Evolutionary conservation across 2,329 filamentous ascomycete genomes (phyloP).

Genomic region (Fusarium buxicola): DNA sequence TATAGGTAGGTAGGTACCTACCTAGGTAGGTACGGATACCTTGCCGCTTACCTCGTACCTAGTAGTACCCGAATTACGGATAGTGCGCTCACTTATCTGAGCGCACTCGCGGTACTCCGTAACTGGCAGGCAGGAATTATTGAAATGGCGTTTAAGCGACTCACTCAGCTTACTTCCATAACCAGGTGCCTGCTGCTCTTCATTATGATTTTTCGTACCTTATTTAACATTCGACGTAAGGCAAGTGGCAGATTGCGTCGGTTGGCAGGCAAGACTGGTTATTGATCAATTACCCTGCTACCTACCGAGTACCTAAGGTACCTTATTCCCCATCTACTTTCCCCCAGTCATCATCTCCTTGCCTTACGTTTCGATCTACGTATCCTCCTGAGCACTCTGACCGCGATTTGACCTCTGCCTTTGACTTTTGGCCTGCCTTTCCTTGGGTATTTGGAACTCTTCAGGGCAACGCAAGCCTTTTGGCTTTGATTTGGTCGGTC

Average conservation of each 20-base stretch:
- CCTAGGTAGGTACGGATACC: background rate
- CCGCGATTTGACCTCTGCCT: background rate
- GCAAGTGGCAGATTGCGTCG: background rate
- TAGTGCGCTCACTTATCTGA: too few relatives aligned
- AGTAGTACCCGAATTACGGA: too few relatives aligned
- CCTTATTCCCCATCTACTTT: background rate
- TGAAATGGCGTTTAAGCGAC: too few relatives aligned
- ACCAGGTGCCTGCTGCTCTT: background rate
- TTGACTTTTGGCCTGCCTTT: background rate
- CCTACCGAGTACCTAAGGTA: background rate
- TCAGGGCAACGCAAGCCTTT: background rate
- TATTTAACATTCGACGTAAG: too few relatives aligned
- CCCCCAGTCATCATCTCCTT: background rate
- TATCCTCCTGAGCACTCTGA: background rate
- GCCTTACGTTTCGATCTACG: background rate
- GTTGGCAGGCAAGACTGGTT: background rate
- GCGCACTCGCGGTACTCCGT: too few relatives aligned
- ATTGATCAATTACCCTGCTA: constrained; percentile 7
- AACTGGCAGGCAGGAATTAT: too few relatives aligned
- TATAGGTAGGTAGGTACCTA: background rate
- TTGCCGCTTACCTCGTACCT: too few relatives aligned
- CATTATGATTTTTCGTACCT: background rate
- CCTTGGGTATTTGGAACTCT: constrained; percentile 8
- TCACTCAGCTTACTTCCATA: too few relatives aligned
- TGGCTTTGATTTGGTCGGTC: background rate